Evolutionary conservation across 768 basidiomycete genomes (phyloP), one percentile per base, ranked within the genome.

Genomic region (Trametes maxima): DNA sequence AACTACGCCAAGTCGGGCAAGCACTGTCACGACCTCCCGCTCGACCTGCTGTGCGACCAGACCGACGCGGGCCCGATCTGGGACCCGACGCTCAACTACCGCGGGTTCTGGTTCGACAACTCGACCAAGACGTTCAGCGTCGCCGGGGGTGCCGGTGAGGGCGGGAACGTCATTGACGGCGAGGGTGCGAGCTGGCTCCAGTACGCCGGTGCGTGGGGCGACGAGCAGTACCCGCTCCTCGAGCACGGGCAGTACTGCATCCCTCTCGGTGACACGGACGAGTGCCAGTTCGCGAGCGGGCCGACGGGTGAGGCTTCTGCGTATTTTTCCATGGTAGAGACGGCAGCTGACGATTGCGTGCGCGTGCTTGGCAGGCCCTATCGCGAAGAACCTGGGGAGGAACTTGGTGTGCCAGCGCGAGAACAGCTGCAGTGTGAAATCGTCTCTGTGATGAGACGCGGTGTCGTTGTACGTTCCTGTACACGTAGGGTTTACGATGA

Each of bases 11-110:
- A 65, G 13, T 25, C 66, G 13, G 71, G 70, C 11, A 25, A 46
- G 28, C 70, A 71, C 48, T 63, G 64, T 37, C 68, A 71, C 56
- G 64, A 63, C 56, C 63, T 70, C 10, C 70, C 70, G 12, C 40
- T 54, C 21, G 63, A 63, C 37, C 60, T 66, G 33, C 65, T 72
- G 36, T 57, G 58, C 37, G 71, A 72, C 57, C 50, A 61, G 47
- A 70, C 70, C 16, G 67, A 72, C 59, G 64, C 59, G n/a, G 71
- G 71, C 19, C 16, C 53, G 22, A 24, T 71, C 7, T 72, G 70
- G 71, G 71, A 72, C 57, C 66, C 68, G 13, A 62, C 70, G 24
- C 47, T 60, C 56, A 72, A 72, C 65, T 72, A 56, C 67, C 65
- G 71, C 33, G 71, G 67, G 37, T 71, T 59, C 64, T 71, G 67